Evolutionary conservation across 169 alveolate genomes (phyloP).

Genomic region (Plasmodium billcollinsi): DNA sequence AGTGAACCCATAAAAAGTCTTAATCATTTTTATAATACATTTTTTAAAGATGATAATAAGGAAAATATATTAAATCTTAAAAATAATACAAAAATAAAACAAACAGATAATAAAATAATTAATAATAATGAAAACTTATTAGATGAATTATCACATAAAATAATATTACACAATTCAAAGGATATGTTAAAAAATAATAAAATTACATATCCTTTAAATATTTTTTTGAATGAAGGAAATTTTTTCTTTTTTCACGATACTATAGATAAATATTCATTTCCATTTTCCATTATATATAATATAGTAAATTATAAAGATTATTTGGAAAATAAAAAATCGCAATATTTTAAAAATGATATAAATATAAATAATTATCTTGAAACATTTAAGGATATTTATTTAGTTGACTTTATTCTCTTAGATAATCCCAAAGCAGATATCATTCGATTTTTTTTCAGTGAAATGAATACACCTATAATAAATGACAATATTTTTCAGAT

Average conservation of each 20-base stretch:
- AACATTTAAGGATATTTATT: conserved; percentile 18
- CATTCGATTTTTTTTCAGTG: conserved; percentile 52
- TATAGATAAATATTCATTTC: conserved; percentile 10
- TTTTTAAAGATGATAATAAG: conserved; percentile 5
- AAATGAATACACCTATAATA: conserved; percentile 69
- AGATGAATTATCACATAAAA: background rate
- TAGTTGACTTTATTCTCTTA: conserved; percentile 47
- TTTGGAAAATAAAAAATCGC: conserved; percentile 6
- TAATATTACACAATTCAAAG: background rate
- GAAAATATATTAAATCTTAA: no score
- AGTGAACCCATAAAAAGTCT: conserved; percentile 60
- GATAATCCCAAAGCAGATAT: conserved; percentile 63
- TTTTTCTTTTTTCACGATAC: conserved; percentile 31
- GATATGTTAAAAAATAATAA: conserved; percentile 10
- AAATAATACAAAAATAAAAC: no score
- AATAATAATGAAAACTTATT: no score
- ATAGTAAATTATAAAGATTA: conserved; percentile 44
- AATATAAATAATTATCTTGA: background rate
- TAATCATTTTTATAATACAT: conserved; percentile 3
- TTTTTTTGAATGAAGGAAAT: conserved; percentile 56
- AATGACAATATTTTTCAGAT: conserved; percentile 64
- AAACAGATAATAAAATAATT: no score
- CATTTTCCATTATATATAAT: conserved; percentile 49
- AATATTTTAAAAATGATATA: background rate
- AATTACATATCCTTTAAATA: conserved; percentile 34